Percentiles rank a stretch among this genome's conserved stretches.
Conservation (phyloP, 2,329 filamentous ascomycete species). For the Calonectria hawksworthii region DNA sequence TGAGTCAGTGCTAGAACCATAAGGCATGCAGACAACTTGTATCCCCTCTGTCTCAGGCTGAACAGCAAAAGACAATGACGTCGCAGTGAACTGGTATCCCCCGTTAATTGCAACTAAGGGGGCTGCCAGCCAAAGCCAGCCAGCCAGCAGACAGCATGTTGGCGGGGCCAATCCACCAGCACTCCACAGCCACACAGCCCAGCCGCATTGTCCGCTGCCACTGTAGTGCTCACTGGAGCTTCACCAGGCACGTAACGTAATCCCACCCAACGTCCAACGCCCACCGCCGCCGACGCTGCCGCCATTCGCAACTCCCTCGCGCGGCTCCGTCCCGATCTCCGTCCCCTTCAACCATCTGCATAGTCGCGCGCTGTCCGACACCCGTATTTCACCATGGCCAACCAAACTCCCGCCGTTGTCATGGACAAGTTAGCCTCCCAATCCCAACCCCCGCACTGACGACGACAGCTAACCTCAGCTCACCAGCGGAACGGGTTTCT, state of each 20-base stretch:
- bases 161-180: conserved; percentile 38
- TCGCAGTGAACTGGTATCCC: conserved; percentile 4
- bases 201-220: conserved; percentile 35
- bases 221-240: conserved; percentile 37
- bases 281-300: conserved; percentile 37
- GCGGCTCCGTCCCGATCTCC: conserved; percentile 33
- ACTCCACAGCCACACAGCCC: conserved; percentile 41
- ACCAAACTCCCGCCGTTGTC: conserved; percentile 99
- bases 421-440: conserved; percentile 96
- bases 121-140: not conserved
- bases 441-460: conserved; percentile 48
- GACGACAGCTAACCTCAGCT: conserved; percentile 50
- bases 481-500: conserved; percentile 96
- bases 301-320: conserved; percentile 37
- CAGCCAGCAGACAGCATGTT: conserved; percentile 28
- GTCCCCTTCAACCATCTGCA: conserved; percentile 21
- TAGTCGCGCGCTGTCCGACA: conserved; percentile 41
- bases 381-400: conserved; percentile 77
- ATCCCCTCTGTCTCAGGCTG: not conserved
- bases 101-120: conserved; percentile 32
- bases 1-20: not conserved
- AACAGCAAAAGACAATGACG: conserved; percentile 11
- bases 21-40: not conserved
- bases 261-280: conserved; percentile 42
- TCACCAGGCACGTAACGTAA: conserved; percentile 47